Percentiles rank a stretch among this genome's conserved stretches.
Conservation (phyloP, 1,139 yeast species). For the Protomyces lactucae-debilis region DNA sequence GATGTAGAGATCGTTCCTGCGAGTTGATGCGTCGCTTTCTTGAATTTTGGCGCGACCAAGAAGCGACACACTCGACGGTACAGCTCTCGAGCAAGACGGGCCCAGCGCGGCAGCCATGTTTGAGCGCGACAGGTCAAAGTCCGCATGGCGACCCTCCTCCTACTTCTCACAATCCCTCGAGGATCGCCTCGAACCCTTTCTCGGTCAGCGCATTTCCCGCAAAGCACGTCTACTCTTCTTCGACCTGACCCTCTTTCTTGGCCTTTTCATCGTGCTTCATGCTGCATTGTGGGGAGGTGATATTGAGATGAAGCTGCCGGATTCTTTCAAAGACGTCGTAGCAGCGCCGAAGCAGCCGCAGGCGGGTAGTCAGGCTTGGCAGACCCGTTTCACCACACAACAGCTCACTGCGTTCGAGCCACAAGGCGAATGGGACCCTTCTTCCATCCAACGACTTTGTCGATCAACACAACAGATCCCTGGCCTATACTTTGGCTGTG, state of each 20-base stretch:
- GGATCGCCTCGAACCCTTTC: not conserved
- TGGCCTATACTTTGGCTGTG: not conserved
- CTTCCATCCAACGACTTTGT: not conserved
- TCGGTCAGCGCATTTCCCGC: not conserved
- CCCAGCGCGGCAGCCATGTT: not conserved
- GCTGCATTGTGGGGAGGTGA: not conserved
- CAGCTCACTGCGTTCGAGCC: not conserved
- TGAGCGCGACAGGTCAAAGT: not conserved
- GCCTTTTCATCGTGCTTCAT: not conserved
- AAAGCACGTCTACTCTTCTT: not conserved
- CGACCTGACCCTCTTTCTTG: not conserved
- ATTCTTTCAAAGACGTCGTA: not conserved
- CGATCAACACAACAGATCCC: not conserved
- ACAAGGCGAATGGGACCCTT: not conserved
- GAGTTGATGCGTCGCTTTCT: too few relatives aligned
- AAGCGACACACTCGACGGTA: too few relatives aligned
- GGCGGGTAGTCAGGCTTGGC: not conserved
- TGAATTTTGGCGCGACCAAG: too few relatives aligned
- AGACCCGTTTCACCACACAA: not conserved
- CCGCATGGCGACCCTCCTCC: not conserved
- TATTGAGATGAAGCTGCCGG: not conserved
- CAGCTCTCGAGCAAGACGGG: too few relatives aligned
- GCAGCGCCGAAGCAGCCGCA: not conserved
- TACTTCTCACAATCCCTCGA: not conserved
- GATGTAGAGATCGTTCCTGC: too few relatives aligned